Percentiles rank a stretch among this genome's conserved stretches.
These are phyloP conservation scores for Mimosa bimucronata DNA, from an alignment of 306 rosid genomes.

Conservation along the genomic window DNA sequence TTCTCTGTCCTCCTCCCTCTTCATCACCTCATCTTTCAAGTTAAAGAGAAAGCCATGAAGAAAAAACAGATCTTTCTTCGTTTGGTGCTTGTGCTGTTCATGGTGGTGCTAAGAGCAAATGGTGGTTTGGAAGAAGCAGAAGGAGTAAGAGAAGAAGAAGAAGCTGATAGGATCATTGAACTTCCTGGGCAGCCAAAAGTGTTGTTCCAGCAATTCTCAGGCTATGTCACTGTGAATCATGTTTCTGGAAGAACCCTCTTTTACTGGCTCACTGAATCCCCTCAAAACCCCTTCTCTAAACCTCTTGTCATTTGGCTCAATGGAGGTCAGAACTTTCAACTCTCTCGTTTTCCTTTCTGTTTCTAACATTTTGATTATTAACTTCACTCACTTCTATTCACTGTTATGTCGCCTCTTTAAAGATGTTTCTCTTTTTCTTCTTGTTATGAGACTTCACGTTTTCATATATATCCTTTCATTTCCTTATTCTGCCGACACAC, in stretches of 20 bases:
- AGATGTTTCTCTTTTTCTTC: background rate
- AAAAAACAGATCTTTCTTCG: constrained; percentile 50
- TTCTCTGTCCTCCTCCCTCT: constrained; percentile 8
- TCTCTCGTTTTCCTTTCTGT: background rate
- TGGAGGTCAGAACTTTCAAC: constrained; percentile 63
- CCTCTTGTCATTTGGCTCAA: constrained; percentile 97
- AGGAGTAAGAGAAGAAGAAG: constrained; percentile 45
- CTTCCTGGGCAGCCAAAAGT: constrained; percentile 96
- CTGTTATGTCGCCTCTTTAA: constrained; percentile 48
- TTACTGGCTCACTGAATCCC: constrained; percentile 96
- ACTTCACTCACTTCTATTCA: background rate
- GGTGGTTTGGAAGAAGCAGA: background rate
- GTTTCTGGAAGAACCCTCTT: constrained; percentile 93
- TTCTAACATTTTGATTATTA: background rate
- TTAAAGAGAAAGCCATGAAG: constrained; percentile 40
- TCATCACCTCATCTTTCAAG: background rate
- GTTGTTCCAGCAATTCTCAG: constrained; percentile 79
- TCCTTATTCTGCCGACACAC: constrained; percentile 38
- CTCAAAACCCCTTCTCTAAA: constrained; percentile 52
- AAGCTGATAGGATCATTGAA: constrained; percentile 65
- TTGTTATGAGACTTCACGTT: background rate
- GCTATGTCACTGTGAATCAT: constrained; percentile 79
- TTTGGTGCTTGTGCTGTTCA: constrained; percentile 39
- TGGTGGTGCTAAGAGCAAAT: constrained; percentile 25
- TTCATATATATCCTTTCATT: background rate